A percentile compares a stretch with the other conserved stretches of the same genome.
Evolutionary conservation across 2,329 filamentous ascomycete genomes (phyloP).

Genomic region (Cladosporium sp.): DNA sequence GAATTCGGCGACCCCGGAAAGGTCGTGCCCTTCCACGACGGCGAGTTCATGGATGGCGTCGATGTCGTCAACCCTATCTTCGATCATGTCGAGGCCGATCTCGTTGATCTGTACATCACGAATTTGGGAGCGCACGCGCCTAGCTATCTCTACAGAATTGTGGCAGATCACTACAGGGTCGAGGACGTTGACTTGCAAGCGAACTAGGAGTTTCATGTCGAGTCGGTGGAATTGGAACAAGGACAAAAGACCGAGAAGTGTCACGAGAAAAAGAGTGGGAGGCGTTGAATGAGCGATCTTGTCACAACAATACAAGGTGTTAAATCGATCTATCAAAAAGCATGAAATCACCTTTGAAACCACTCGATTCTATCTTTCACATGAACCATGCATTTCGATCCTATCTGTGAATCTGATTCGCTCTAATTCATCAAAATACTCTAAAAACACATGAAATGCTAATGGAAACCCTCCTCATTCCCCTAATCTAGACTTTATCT

Average conservation of each 20-base stretch:
- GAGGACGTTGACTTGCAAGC: conserved; percentile 59
- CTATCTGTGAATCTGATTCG: not conserved
- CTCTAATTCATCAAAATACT: not conserved
- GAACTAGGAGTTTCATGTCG: too few relatives aligned
- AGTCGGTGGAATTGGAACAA: too few relatives aligned
- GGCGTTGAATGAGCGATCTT: too few relatives aligned
- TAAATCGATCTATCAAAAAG: too few relatives aligned
- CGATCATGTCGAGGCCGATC: conserved; percentile 74
- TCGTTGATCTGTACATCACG: conserved; percentile 78
- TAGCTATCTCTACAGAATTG: conserved; percentile 68
- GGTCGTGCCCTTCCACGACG: conserved; percentile 74
- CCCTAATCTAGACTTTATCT: not conserved
- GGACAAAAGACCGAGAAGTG: too few relatives aligned
- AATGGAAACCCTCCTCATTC: not conserved
- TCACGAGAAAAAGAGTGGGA: too few relatives aligned
- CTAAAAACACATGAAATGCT: not conserved
- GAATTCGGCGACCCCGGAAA: conserved; percentile 80
- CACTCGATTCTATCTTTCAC: too few relatives aligned
- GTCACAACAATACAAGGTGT: too few relatives aligned
- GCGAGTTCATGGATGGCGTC: conserved; percentile 70
- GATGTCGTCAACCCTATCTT: conserved; percentile 75
- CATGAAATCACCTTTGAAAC: too few relatives aligned
- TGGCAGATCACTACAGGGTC: conserved; percentile 70
- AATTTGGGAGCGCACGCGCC: conserved; percentile 71
- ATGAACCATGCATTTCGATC: too few relatives aligned